Conservation (phyloP, 2,329 filamentous ascomycete genomes). For the Periconia macrospinosa region DNA sequence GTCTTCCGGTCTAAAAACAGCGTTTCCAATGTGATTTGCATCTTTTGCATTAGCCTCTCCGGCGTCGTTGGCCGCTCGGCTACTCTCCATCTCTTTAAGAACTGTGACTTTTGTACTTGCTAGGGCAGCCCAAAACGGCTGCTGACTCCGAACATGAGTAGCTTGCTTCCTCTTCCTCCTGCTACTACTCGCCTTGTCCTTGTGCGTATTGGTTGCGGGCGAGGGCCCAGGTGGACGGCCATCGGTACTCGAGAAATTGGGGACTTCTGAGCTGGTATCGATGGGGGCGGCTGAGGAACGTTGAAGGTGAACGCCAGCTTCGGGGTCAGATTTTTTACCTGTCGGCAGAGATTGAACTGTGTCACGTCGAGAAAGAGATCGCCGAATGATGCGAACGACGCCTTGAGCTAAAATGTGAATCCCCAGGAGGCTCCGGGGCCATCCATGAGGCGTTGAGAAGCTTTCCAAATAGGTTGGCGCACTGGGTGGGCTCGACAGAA, state of each 20-base stretch:
- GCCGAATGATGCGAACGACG: constrained; percentile 68
- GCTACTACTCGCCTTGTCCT: constrained; percentile 64
- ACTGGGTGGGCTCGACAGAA: constrained; percentile 42
- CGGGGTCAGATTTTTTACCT: constrained; percentile 58
- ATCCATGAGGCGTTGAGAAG: constrained; percentile 58
- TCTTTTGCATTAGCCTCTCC: constrained; percentile 75
- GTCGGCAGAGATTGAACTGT: constrained; percentile 35
- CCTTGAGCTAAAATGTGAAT: constrained; percentile 77
- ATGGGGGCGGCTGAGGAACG: constrained; percentile 36
- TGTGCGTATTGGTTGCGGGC: constrained; percentile 56
- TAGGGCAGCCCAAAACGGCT: constrained; percentile 91
- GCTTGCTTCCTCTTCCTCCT: constrained; percentile 91
- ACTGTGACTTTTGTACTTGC: constrained; percentile 97
- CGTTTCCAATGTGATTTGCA: constrained; percentile 75
- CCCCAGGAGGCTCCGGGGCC: constrained; percentile 69
- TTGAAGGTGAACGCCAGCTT: constrained; percentile 52
- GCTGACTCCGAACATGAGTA: constrained; percentile 84
- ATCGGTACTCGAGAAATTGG: constrained; percentile 48
- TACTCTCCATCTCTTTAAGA: constrained; percentile 77
- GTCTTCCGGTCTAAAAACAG: constrained; percentile 69
- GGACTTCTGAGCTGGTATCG: constrained; percentile 55
- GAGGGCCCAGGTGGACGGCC: constrained; percentile 55
- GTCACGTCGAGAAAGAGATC: constrained; percentile 43
- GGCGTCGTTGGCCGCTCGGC: constrained; percentile 72
- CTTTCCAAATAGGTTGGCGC: constrained; percentile 37